Percentiles rank a stretch among this genome's conserved stretches.
Conservation (phyloP, 2,329 filamentous ascomycete genomes). For the Penicillium sp. region DNA sequence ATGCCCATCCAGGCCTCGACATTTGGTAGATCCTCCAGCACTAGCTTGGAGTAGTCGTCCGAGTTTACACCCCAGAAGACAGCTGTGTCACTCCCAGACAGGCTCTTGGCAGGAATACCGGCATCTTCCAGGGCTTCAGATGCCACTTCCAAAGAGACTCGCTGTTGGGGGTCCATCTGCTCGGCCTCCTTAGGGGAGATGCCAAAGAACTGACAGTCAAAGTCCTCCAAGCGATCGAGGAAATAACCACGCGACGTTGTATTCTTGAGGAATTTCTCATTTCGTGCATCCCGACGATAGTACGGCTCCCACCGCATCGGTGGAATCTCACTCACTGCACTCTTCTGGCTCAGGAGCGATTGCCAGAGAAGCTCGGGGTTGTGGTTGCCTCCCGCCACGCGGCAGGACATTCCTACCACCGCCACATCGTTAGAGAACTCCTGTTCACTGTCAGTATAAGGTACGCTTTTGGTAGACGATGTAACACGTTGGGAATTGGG, state of each 20-base stretch:
- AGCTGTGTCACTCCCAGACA: slow-evolving; percentile 29
- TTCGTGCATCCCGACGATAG: slow-evolving; percentile 25
- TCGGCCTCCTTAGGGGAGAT: slow-evolving; percentile 30
- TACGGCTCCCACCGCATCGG: slow-evolving; percentile 33
- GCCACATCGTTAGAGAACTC: slow-evolving; percentile 25
- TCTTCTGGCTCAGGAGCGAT: slow-evolving; percentile 29
- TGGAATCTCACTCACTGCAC: slow-evolving; percentile 31
- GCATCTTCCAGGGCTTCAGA: slow-evolving; percentile 27
- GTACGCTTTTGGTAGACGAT: not conserved
- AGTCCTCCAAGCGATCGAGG: slow-evolving; percentile 25
- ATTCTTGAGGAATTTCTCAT: slow-evolving; percentile 25
- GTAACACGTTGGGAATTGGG: not conserved
- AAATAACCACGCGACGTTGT: slow-evolving; percentile 33
- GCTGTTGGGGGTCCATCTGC: slow-evolving; percentile 32
- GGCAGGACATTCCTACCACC: slow-evolving; percentile 36
- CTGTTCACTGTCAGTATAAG: not conserved
- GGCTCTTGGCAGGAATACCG: slow-evolving; percentile 15
- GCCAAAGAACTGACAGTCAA: slow-evolving; percentile 31
- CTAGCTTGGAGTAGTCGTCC: slow-evolving; percentile 38
- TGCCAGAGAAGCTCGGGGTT: slow-evolving; percentile 36
- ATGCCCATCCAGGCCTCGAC: slow-evolving; percentile 43
- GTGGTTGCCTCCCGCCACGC: slow-evolving; percentile 30
- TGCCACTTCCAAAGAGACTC: slow-evolving; percentile 23
- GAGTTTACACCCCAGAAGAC: slow-evolving; percentile 35
- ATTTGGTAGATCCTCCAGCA: slow-evolving; percentile 39